Evolutionary conservation across 331 rosid species (phyloP).

Genomic region (Arachis monticola): DNA sequence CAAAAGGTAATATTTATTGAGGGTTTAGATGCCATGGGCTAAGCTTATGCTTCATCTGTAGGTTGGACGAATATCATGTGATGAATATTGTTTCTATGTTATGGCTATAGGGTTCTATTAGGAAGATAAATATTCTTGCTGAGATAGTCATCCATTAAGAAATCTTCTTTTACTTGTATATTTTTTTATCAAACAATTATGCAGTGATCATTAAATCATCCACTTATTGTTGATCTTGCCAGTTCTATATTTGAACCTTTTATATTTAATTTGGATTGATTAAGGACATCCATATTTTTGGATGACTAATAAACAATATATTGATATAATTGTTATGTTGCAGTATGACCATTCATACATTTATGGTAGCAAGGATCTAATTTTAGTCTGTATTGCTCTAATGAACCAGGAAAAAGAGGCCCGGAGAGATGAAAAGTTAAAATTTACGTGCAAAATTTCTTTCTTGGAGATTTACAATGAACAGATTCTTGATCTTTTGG

Average conservation of each 20-base stretch:
- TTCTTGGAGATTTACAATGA: constrained; percentile 97
- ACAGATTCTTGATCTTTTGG: constrained; percentile 96
- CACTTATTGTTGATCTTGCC: neutral
- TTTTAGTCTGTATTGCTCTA: constrained; percentile 26
- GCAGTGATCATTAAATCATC: neutral
- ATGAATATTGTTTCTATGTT: neutral
- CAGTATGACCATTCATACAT: neutral
- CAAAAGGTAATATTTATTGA: constrained; percentile 72
- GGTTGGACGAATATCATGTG: constrained; percentile 2
- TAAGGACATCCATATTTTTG: constrained; percentile 11
- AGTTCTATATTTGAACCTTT: constrained; percentile 4
- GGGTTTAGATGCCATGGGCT: constrained; percentile 13
- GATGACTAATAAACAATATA: neutral
- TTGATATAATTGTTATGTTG: neutral
- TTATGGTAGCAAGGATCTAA: constrained; percentile 34
- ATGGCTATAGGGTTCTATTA: neutral
- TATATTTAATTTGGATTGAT: neutral
- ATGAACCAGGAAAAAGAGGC: constrained; percentile 83
- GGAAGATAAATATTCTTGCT: constrained; percentile 1
- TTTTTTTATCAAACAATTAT: constrained; percentile 26
- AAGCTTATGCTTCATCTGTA: neutral
- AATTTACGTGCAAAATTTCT: constrained; percentile 88
- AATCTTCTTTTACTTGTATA: constrained; percentile 5
- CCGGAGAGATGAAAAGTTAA: constrained; percentile 86
- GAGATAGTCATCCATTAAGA: constrained; percentile 7